Evolutionary conservation across 208 protist genomes (phyloP).

Genomic region (Leishmania martiniquensis): DNA sequence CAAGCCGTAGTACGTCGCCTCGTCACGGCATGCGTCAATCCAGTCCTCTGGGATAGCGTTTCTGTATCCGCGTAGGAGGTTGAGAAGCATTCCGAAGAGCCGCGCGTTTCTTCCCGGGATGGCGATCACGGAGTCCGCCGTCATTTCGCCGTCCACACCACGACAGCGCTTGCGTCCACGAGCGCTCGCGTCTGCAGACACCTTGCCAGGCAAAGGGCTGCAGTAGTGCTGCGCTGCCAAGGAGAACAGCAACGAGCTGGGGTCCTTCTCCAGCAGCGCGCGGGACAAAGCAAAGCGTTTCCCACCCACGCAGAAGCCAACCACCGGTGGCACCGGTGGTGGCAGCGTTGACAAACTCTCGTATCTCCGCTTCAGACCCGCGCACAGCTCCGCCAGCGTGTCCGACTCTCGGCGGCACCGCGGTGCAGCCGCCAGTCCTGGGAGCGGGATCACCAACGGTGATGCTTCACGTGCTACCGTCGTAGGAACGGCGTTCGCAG

Average conservation of each 20-base stretch:
- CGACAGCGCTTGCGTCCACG: background rate
- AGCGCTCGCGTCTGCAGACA: background rate
- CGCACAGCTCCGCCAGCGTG: conserved; percentile 9
- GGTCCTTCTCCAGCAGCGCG: conserved; percentile 49
- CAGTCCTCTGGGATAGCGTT: conserved; percentile 43
- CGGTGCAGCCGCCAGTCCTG: background rate
- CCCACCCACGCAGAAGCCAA: conserved; percentile 53
- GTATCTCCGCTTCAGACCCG: conserved; percentile 16
- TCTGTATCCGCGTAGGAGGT: conserved; percentile 66
- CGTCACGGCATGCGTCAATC: conserved; percentile 43
- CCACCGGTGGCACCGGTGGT: conserved; percentile 44
- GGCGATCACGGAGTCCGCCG: conserved; percentile 19
- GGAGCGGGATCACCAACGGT: background rate
- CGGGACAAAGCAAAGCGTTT: conserved; percentile 45
- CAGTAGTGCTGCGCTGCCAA: conserved; percentile 43
- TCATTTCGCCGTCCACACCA: background rate
- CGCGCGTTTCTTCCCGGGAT: conserved; percentile 39
- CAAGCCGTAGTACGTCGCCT: conserved; percentile 64
- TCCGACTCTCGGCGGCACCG: conserved; percentile 1
- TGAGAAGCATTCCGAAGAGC: conserved; percentile 60
- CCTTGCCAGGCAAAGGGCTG: background rate
- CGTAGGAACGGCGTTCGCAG: background rate
- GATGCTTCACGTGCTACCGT: background rate
- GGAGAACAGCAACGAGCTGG: conserved; percentile 67
- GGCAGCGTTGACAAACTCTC: conserved; percentile 35